Evolutionary conservation across 192 early-diverging fungal species (phyloP).

Genomic region (Linnemannia exigua): DNA sequence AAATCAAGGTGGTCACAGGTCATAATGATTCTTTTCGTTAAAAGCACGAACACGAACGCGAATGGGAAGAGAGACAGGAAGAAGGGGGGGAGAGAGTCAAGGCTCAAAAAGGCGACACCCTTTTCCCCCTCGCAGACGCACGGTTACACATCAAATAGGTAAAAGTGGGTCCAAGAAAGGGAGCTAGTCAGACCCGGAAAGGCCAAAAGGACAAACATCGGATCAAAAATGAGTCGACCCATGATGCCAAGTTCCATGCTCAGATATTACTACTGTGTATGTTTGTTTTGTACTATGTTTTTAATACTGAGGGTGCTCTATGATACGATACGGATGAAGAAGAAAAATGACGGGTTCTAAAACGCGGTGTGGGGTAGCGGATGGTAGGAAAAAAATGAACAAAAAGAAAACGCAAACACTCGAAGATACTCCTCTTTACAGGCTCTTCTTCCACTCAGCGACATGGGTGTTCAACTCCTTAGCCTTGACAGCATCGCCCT

Average conservation of each 20-base stretch:
- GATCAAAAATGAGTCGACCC: no score
- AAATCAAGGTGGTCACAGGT: no score
- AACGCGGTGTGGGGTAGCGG: not conserved
- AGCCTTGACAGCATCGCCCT: conserved; percentile 35
- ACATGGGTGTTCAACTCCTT: conserved; percentile 24
- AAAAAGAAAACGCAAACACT: no score
- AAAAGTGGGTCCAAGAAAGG: not conserved
- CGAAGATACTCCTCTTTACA: no score
- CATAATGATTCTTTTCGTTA: no score
- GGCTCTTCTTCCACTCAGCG: conserved; percentile 39
- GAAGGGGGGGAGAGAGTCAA: not conserved
- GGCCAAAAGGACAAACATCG: not conserved
- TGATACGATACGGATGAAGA: conserved; percentile 5
- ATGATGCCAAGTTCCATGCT: no score
- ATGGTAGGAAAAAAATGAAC: not conserved
- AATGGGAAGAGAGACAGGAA: no score
- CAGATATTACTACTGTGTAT: not conserved
- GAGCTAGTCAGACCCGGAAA: not conserved
- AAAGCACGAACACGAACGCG: no score
- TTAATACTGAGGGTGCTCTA: not conserved
- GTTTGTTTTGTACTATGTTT: not conserved
- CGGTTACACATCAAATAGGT: not conserved
- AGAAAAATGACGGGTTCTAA: conserved; percentile 1
- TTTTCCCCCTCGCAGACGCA: not conserved
- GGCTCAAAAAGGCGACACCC: not conserved